A percentile compares a stretch with the other conserved stretches of the same genome.
phyloP scores from a whole-genome alignment of 768 basidiomycete species.

The Lactarius pseudohatsudake region DNA sequence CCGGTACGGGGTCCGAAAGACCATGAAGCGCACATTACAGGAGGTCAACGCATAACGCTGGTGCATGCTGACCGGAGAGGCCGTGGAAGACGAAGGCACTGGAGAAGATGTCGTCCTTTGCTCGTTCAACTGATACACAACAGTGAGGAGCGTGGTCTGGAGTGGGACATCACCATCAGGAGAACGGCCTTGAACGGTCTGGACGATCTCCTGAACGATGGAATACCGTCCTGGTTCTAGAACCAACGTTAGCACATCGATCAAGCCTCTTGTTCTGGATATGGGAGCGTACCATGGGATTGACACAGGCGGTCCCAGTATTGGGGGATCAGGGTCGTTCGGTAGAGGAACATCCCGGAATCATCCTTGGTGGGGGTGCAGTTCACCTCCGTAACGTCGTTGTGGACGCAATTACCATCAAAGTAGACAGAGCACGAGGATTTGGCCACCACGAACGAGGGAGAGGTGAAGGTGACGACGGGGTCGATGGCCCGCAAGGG shows the following conservation, averaged over 20 bases:
- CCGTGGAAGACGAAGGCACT: conserved; percentile 21
- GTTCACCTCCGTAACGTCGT: conserved; percentile 42
- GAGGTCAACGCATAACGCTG: conserved; percentile 21
- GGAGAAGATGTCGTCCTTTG: conserved; percentile 24
- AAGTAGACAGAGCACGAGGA: conserved; percentile 57
- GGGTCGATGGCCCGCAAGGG: conserved; percentile 62
- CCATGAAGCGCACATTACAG: conserved; percentile 24
- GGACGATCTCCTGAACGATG: conserved; percentile 62
- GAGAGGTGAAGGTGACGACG: conserved; percentile 61
- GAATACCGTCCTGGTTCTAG: conserved; percentile 66
- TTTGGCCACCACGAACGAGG: conserved; percentile 46
- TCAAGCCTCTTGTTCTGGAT: conserved; percentile 5
- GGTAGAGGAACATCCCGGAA: conserved; percentile 47
- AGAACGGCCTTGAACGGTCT: conserved; percentile 22
- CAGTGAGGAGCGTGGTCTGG: conserved; percentile 31
- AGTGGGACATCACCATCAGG: conserved; percentile 21
- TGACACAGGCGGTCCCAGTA: conserved; percentile 63
- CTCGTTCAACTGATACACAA: conserved; percentile 33
- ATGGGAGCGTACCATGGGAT: conserved; percentile 47
- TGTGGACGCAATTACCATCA: conserved; percentile 49
- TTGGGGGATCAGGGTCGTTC: conserved; percentile 57
- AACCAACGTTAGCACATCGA: conserved; percentile 11
- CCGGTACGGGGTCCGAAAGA: neutral
- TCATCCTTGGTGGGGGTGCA: conserved; percentile 22
- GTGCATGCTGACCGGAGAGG: conserved; percentile 26